Conservation (phyloP, 2,329 filamentous ascomycete genomes). For the Parastagonospora avenae region DNA sequence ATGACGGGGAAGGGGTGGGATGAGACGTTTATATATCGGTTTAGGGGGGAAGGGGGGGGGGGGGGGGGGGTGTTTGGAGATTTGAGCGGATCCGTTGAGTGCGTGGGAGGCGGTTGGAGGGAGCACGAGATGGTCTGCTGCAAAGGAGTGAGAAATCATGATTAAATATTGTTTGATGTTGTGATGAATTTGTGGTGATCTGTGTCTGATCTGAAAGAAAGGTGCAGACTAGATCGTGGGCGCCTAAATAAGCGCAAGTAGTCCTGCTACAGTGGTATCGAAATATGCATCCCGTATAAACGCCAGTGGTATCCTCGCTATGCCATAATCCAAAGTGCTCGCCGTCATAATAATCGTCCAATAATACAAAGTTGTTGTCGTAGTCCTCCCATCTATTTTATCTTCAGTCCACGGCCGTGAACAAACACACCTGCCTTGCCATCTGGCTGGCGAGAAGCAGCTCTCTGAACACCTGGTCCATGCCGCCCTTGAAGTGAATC, state of each 20-base stretch:
- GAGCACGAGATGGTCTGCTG: neutral
- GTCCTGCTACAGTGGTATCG: constrained; percentile 2
- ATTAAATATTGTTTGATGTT: neutral
- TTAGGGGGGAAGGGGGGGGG: constrained; percentile 46
- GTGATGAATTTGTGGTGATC: constrained; percentile 1
- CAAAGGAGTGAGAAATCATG: neutral
- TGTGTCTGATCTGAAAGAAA: neutral
- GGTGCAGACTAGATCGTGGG: neutral
- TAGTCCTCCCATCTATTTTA: neutral
- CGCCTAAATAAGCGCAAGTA: neutral
- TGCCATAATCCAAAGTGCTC: constrained; percentile 8
- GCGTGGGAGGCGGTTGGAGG: constrained; percentile 48
- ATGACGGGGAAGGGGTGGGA: constrained; percentile 50
- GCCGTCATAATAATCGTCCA: constrained; percentile 12
- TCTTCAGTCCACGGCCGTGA: constrained; percentile 41
- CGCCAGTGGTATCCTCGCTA: constrained; percentile 21
- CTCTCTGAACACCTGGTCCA: constrained; percentile 46
- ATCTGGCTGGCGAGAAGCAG: constrained; percentile 46
- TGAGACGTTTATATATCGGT: constrained; percentile 49
- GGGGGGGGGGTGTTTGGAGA: constrained; percentile 51
- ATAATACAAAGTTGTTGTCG: constrained; percentile 8
- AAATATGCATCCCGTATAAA: constrained; percentile 2
- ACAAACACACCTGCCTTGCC: constrained; percentile 44
- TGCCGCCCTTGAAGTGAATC: constrained; percentile 44
- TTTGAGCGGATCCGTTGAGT: constrained; percentile 52